Percentiles rank a stretch among this genome's conserved stretches.
phyloP scores from a whole-genome alignment of 2,329 filamentous ascomycete species.

The Nemania sp. region DNA sequence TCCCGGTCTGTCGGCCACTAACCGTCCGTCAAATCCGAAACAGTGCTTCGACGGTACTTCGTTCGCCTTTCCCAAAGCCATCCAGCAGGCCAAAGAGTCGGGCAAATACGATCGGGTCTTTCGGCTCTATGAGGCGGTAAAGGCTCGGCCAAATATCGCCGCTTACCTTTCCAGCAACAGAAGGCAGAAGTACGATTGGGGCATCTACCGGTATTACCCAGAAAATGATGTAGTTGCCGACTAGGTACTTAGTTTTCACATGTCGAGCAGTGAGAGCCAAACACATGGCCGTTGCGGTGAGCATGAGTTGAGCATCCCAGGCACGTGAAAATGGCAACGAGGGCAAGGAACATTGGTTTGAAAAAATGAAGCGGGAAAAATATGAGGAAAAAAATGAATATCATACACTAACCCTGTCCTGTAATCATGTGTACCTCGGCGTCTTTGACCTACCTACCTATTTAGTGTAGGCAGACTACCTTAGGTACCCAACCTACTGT shows the following conservation, averaged over 20 bases:
- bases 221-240: conserved; percentile 18
- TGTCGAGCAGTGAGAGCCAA: not conserved
- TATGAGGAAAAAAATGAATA: too few relatives aligned
- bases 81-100: conserved; percentile 56
- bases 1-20: not conserved
- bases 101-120: conserved; percentile 65
- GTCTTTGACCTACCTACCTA: too few relatives aligned
- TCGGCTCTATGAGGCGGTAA: conserved; percentile 63
- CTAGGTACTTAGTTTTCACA: not conserved
- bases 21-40: not conserved
- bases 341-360: not conserved
- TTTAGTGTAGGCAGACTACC: too few relatives aligned
- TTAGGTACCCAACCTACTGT: too few relatives aligned
- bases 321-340: not conserved
- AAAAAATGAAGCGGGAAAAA: too few relatives aligned
- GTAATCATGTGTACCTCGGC: too few relatives aligned
- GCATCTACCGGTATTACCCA: conserved; percentile 69
- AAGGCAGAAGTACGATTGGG: conserved; percentile 60
- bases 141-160: conserved; percentile 65
- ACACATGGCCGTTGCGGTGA: not conserved
- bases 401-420: too few relatives aligned
- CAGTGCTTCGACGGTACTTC: conserved; percentile 53
- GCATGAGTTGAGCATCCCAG: not conserved
- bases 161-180: conserved; percentile 68
- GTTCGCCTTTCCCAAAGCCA: conserved; percentile 71